Percentiles rank a stretch among this genome's conserved stretches.
Conservation (phyloP, 495 filamentous ascomycete species). For the Opeltia flavorubescens region DNA sequence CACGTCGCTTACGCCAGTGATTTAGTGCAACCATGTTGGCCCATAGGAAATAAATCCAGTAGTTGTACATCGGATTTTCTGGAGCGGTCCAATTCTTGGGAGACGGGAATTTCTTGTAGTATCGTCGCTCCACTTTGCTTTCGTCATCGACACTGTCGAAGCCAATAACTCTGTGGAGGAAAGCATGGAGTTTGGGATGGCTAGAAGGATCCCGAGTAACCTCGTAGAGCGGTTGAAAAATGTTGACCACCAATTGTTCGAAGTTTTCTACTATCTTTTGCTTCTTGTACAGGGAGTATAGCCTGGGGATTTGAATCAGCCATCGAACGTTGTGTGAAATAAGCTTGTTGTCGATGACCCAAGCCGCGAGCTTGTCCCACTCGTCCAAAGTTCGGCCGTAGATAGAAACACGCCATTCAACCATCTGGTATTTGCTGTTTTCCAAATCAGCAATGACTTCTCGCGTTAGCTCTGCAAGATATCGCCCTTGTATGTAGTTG, state of each 20-base stretch:
- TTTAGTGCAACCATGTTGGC: conserved; percentile 91
- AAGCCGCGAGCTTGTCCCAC: conserved; percentile 95
- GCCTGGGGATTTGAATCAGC: conserved; percentile 87
- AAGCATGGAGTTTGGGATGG: conserved; percentile 88
- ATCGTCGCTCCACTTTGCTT: conserved; percentile 82
- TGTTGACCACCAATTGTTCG: conserved; percentile 78
- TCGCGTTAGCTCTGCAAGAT: conserved; percentile 92
- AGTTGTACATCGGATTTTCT: conserved; percentile 95
- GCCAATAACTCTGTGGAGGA: conserved; percentile 87
- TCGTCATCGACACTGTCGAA: conserved; percentile 98
- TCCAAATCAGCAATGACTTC: conserved; percentile 97
- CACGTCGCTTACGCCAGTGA: conserved; percentile 72
- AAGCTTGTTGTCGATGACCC: conserved; percentile 98
- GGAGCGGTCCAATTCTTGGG: conserved; percentile 77
- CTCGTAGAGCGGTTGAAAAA: conserved; percentile 91
- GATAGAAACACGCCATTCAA: conserved; percentile 95
- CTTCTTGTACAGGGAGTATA: conserved; percentile 91
- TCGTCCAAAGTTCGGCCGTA: conserved; percentile 86
- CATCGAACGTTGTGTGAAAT: conserved; percentile 96
- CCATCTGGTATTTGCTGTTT: conserved; percentile 99
- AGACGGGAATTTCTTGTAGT: conserved; percentile 87
- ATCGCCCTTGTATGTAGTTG: conserved; percentile 90
- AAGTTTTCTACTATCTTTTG: conserved; percentile 75
- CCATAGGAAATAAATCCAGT: conserved; percentile 97
- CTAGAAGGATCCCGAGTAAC: conserved; percentile 75